Evolutionary conservation across 148 eudicot species (phyloP).

Genomic region (Vaccinium vitisidaea): DNA sequence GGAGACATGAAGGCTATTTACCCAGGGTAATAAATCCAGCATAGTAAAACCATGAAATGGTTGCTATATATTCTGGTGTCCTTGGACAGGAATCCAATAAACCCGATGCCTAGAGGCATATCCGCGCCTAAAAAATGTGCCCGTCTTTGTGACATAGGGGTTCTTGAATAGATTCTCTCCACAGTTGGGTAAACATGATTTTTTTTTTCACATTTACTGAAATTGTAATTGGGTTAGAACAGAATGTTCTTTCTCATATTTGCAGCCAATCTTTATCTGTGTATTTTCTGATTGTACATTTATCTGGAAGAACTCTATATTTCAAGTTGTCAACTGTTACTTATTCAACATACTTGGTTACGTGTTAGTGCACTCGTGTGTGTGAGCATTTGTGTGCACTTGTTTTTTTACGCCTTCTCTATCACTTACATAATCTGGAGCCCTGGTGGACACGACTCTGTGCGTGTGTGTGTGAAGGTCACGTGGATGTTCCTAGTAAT

Average conservation of each 20-base stretch:
- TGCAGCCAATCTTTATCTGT: neutral
- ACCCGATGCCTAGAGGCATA: neutral
- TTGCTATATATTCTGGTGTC: neutral
- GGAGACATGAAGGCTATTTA: neutral
- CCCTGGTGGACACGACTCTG: neutral
- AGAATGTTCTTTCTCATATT: neutral
- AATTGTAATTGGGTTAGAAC: neutral
- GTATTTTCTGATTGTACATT: neutral
- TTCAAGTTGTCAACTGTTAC: neutral
- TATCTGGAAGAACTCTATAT: neutral
- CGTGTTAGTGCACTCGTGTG: neutral
- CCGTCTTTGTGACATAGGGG: neutral
- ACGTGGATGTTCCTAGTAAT: neutral
- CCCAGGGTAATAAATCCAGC: neutral
- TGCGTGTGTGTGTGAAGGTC: neutral
- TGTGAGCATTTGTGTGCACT: neutral
- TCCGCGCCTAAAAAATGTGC: neutral
- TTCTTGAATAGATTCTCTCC: neutral
- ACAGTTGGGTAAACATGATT: neutral
- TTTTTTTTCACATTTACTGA: neutral
- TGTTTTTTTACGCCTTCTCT: constrained; percentile 4
- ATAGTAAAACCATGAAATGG: neutral
- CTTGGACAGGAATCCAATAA: neutral
- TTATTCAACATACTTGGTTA: neutral
- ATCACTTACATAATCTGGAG: neutral